These are phyloP conservation scores for Bruguiera hainesii DNA, from an alignment of 441 rosid species.

Conservation along the genomic window DNA sequence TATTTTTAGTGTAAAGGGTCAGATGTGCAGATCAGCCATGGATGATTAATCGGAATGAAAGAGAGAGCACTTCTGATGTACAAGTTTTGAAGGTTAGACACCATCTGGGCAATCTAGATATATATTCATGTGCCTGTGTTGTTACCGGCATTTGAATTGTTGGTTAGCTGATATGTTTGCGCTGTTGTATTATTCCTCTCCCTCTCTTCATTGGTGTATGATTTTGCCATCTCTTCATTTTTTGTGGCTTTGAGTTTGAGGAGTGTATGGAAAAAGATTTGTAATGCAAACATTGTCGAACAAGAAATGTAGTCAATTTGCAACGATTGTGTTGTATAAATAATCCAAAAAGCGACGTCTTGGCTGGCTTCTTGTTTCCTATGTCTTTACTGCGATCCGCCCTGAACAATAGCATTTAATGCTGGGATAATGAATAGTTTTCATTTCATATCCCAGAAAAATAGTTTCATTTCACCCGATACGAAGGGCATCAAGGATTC, in stretches of 20 bases:
- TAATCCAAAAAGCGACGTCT: too few species aligned
- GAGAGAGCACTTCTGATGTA: slow-evolving; percentile 1
- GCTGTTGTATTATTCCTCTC: slow-evolving; percentile 20
- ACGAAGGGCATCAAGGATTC: too few species aligned
- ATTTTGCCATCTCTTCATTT: slow-evolving; percentile 21
- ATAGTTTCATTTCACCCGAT: too few species aligned
- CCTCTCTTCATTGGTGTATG: slow-evolving; percentile 16
- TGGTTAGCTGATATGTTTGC: slow-evolving; percentile 17
- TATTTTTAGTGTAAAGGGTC: slow-evolving; percentile 7
- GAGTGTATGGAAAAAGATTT: slow-evolving; percentile 18
- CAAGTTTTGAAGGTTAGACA: slow-evolving; percentile 6
- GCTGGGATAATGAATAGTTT: too few species aligned
- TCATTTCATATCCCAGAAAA: too few species aligned
- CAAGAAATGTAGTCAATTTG: not conserved
- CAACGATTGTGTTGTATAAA: too few species aligned
- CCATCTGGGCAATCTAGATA: slow-evolving; percentile 19
- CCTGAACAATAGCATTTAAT: too few species aligned
- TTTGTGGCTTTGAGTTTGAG: slow-evolving; percentile 25
- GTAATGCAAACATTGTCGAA: slow-evolving; percentile 24
- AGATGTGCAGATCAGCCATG: slow-evolving; percentile 18
- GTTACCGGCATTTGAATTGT: slow-evolving; percentile 22
- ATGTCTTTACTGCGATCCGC: too few species aligned
- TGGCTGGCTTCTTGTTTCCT: too few species aligned
- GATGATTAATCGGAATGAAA: slow-evolving; percentile 11
- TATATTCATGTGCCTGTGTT: slow-evolving; percentile 13